phyloP scores from a whole-genome alignment of 1,284 basidiomycete species.

The Pseudozyma flocculosa region DNA sequence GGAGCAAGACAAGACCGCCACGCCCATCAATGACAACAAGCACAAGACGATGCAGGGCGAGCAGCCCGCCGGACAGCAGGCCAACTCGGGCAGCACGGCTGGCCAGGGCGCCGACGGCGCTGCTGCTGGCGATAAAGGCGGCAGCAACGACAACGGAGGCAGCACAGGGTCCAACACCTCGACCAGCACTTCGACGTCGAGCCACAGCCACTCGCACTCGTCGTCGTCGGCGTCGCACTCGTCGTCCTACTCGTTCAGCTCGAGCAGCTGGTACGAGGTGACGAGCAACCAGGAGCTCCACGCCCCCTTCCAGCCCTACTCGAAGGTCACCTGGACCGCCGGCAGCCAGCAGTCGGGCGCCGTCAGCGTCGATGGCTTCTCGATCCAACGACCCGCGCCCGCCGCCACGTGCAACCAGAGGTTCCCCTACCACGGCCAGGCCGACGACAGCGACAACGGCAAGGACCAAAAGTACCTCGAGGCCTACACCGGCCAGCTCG shows the following conservation, averaged over 20 bases:
- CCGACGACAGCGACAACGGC: neutral
- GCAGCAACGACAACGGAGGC: neutral
- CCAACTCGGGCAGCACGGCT: too few relatives aligned
- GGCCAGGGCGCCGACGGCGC: neutral
- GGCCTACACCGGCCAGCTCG: conserved; percentile 12
- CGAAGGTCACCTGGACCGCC: conserved; percentile 17
- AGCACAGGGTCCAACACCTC: neutral
- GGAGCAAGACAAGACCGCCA: too few relatives aligned
- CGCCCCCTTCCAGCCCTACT: conserved; percentile 7
- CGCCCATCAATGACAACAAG: too few relatives aligned
- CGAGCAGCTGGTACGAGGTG: conserved; percentile 3
- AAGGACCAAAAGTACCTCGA: conserved; percentile 7
- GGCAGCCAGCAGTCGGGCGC: conserved; percentile 10
- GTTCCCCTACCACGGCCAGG: conserved; percentile 9
- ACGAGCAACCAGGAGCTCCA: neutral
- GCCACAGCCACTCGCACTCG: conserved; percentile 1
- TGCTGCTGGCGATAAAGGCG: neutral
- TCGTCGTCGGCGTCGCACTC: conserved; percentile 8
- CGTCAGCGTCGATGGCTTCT: conserved; percentile 3
- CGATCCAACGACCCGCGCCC: conserved; percentile 16
- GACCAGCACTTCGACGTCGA: neutral
- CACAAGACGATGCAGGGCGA: too few relatives aligned
- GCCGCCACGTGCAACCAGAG: conserved; percentile 22
- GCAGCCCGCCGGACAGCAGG: too few relatives aligned
- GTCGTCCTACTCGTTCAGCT: neutral